Evolutionary conservation across 306 rosid species (phyloP), one percentile per base, ranked within the genome.

Genomic region (Begonia peltatifolia): DNA sequence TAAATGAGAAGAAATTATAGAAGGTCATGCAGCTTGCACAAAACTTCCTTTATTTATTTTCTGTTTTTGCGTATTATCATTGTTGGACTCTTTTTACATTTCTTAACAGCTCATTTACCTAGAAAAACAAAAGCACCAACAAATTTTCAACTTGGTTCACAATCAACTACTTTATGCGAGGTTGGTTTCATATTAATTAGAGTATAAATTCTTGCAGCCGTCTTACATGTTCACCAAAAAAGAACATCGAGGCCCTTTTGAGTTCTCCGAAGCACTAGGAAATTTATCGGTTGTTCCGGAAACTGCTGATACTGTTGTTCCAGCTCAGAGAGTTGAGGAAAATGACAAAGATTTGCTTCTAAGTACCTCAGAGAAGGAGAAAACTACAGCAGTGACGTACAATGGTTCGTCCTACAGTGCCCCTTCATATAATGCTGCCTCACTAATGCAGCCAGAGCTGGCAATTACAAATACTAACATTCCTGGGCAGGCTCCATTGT

Each of bases 211-310:
- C 30, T 52, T 78, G 85, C 99, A 92, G 99, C 99, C 99, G 22
- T 92, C 99, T 15, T 92, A 92, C 74, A 83, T 86, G 99, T 92
- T 92, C 72, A 92, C 94, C 18, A 92, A 83, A 59, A 92, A 79
- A 70, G 99, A 92, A 64, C 99, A 86, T 74, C 76, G 94, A 46
- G 96, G 94, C 56, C 85, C 92, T 57, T 75, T 83, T 23, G 99
- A 92, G 71, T 81, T 92, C 72, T 79, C 96, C 38, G 99, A 92
- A 11, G 99, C 86, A 71, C 72, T 81, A 66, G 96, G 87, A 71
- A 81, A 83, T 63, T 57, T 92, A 51, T 75, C 99, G 14, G 71
- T 83, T 22, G 84, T 72, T 15, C 55, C 79, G 25, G 99, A 83
- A 67, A 49, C 95, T 50, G 71, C 68, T 18, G 87, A 77, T 62